Evolutionary conservation across 2,329 filamentous ascomycete genomes (phyloP), one percentile per base, ranked within the genome.

Genomic region (Trichoderma sp.): DNA sequence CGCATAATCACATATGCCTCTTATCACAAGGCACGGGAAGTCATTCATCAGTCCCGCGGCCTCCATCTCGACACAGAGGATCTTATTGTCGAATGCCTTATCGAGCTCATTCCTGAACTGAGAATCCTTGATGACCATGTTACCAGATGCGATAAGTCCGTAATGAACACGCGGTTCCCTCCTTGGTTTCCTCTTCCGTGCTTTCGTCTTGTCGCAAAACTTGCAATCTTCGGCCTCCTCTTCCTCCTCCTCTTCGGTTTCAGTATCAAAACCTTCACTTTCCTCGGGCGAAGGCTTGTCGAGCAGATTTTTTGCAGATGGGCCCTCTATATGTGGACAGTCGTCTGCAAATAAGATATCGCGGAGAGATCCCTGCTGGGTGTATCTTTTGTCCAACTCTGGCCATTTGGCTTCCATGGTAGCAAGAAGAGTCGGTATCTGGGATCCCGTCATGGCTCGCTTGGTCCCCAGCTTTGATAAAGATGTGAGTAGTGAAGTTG

Each of bases 1-100:
- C 1, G 83, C 79, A 64, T 86, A 86, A 50, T 85, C 83, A 24
- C 82, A 86, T 0, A 86, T 84, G 0, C 84, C 84, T n/a, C 83
- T 81, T 24, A 86, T 82, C 0, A 83, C 79, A 0, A 86, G 74
- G 24, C 82, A 85, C 0, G 82, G 81, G 0, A 84, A 78, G 0
- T 78, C 62, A 12, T 78, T 77, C 77, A 80, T 78, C 0, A 82
- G 6, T 0, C 82, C 82, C 0, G 82, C 81, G 0, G 80, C 80
- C 14, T 83, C 81, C 81, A 80, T 83, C 16, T 84, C 80, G 8
- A 83, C 78, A 1, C 81, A 83, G 0, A 81, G 73, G 0, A 79
- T 68, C 16, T 64, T 38, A 0, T 71, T 77, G 0, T 73, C 77
- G 0, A 77, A 64, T 1, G 79, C 65, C 0, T 38, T 24, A 0